These are phyloP conservation scores for Ganoderma multipileum DNA, from an alignment of 1,284 basidiomycete species.

Conservation along the genomic window DNA sequence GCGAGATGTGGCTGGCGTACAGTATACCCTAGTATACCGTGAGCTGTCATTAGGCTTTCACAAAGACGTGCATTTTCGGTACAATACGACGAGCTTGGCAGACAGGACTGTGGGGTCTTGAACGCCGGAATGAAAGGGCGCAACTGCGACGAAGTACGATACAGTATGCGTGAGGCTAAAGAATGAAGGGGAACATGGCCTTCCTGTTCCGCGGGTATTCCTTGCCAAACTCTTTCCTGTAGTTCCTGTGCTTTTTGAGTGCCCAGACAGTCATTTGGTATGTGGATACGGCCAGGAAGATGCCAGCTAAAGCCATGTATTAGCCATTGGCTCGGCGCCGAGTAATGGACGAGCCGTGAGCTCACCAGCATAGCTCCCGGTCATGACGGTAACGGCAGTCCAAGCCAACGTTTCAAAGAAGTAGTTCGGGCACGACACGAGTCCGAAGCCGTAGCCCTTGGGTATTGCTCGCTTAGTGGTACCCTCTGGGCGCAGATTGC, in stretches of 20 bases:
- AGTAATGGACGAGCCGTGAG: slow-evolving; percentile 21
- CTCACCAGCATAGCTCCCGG: slow-evolving; percentile 80
- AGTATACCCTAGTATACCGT: slow-evolving; percentile 86
- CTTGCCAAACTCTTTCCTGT: slow-evolving; percentile 93
- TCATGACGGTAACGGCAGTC: slow-evolving; percentile 79
- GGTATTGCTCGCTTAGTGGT: slow-evolving; percentile 87
- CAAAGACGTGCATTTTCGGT: not conserved
- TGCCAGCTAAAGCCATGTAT: slow-evolving; percentile 57
- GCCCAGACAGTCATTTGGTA: slow-evolving; percentile 92
- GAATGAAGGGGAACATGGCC: slow-evolving; percentile 83
- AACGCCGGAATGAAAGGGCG: not conserved
- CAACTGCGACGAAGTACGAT: not conserved
- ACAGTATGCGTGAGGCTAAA: slow-evolving; percentile 39
- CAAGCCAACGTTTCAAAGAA: slow-evolving; percentile 90
- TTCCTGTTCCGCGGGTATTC: slow-evolving; percentile 82
- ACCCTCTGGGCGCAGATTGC: slow-evolving; percentile 83
- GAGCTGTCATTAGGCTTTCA: slow-evolving; percentile 28
- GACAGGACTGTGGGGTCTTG: slow-evolving; percentile 9
- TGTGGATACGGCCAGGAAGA: slow-evolving; percentile 72
- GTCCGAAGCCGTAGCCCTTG: slow-evolving; percentile 84
- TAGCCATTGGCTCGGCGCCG: slow-evolving; percentile 16
- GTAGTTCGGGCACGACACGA: slow-evolving; percentile 94
- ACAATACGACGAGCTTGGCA: not conserved
- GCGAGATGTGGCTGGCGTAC: slow-evolving; percentile 76
- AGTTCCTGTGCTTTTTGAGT: slow-evolving; percentile 87